phyloP scores from a whole-genome alignment of 495 filamentous ascomycete genomes.

The Clohesyomyces aquaticus region DNA sequence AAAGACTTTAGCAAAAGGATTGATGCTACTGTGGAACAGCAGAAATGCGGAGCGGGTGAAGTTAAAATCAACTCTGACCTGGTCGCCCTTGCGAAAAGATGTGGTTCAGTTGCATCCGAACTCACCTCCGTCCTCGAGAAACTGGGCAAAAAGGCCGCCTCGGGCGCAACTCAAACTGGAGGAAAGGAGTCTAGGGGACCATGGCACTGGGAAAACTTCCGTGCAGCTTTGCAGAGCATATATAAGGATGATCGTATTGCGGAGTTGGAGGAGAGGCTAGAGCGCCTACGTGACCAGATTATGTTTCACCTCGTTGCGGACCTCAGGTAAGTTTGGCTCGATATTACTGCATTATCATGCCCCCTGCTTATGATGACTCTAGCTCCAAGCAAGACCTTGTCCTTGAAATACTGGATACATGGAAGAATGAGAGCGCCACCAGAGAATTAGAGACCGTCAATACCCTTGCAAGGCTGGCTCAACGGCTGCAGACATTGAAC shows the following conservation, averaged over 20 bases:
- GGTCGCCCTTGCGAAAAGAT: not conserved
- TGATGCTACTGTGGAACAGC: not conserved
- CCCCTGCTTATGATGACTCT: not conserved
- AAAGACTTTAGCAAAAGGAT: not conserved
- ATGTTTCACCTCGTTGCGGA: not conserved
- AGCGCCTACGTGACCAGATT: not conserved
- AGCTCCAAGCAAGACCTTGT: not conserved
- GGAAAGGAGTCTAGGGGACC: not conserved
- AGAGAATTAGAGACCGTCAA: slow-evolving; percentile 1
- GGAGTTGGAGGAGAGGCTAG: not conserved
- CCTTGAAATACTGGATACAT: not conserved
- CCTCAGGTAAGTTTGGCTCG: not conserved
- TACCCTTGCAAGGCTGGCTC: not conserved
- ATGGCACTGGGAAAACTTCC: not conserved
- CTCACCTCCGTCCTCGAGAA: not conserved
- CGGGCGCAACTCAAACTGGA: not conserved
- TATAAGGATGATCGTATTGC: not conserved
- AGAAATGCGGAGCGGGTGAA: not conserved
- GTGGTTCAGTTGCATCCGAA: not conserved
- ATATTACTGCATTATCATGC: not conserved
- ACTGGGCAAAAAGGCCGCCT: not conserved
- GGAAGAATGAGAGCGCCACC: not conserved
- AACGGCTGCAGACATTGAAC: not conserved
- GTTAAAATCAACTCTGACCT: not conserved
- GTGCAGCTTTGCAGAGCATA: not conserved